These are phyloP conservation scores for Fusarium tricinctum DNA, from an alignment of 2,329 filamentous ascomycete genomes.

Conservation along the genomic window DNA sequence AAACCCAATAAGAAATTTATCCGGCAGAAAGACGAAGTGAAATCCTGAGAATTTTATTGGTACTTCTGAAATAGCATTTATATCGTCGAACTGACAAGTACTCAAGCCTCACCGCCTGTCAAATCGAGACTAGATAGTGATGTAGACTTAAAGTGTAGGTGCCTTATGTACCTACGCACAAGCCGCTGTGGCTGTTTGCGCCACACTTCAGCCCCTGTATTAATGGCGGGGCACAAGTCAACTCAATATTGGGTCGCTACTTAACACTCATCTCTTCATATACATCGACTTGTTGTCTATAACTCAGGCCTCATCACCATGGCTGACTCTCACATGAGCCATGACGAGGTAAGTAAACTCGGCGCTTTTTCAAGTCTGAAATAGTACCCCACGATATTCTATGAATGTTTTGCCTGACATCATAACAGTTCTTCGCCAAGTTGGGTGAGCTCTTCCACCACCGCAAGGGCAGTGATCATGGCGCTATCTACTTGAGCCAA, in stretches of 20 bases:
- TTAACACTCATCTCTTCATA: constrained; percentile 25
- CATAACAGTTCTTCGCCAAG: constrained; percentile 77
- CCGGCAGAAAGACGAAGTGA: constrained; percentile 21
- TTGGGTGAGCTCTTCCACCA: constrained; percentile 77
- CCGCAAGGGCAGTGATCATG: constrained; percentile 77
- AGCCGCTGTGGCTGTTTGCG: constrained; percentile 3
- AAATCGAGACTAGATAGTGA: background rate
- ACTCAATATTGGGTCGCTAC: constrained; percentile 33
- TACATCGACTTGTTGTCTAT: constrained; percentile 14
- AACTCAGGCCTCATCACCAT: constrained; percentile 31
- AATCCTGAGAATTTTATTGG: background rate
- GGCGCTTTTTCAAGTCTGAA: background rate
- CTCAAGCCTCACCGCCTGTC: constrained; percentile 7
- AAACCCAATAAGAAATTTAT: background rate
- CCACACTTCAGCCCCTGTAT: constrained; percentile 21
- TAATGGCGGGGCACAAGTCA: constrained; percentile 46
- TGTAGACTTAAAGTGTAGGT: no score
- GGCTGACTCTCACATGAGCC: constrained; percentile 45
- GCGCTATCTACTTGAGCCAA: constrained; percentile 80
- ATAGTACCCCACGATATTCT: constrained; percentile 5
- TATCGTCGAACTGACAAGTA: background rate
- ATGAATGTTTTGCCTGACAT: constrained; percentile 22
- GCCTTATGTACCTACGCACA: background rate
- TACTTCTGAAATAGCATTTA: background rate
- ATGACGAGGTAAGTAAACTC: constrained; percentile 46